Evolutionary conservation across 495 filamentous ascomycete species (phyloP).

Genomic region (Hypoxylon rickii): DNA sequence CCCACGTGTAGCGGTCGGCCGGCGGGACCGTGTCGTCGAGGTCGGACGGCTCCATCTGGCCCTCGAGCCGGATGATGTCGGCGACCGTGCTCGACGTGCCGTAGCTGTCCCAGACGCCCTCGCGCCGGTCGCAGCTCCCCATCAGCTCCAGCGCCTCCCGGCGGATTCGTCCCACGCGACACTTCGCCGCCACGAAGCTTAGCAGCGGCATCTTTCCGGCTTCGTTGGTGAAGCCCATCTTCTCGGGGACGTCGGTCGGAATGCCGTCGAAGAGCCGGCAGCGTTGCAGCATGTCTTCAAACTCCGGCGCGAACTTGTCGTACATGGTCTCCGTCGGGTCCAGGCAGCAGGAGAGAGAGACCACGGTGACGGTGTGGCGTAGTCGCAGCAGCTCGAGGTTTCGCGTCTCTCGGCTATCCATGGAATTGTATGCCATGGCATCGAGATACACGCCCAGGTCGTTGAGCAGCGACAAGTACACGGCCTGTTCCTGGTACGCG

Average conservation of each 20-base stretch:
- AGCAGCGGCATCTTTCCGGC: conserved; percentile 22
- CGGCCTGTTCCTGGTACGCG: conserved; percentile 20
- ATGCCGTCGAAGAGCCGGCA: conserved; percentile 20
- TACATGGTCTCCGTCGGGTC: conserved; percentile 35
- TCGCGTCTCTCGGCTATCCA: conserved; percentile 20
- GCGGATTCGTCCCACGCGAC: conserved; percentile 18
- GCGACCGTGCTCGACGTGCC: conserved; percentile 18
- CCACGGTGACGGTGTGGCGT: conserved; percentile 15
- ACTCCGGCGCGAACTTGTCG: conserved; percentile 28
- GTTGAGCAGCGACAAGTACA: conserved; percentile 19
- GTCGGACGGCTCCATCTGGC: conserved; percentile 8
- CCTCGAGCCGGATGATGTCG: conserved; percentile 29
- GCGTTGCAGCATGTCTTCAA: conserved; percentile 28
- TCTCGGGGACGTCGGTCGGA: not conserved
- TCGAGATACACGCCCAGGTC: conserved; percentile 25
- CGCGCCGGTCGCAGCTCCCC: conserved; percentile 18
- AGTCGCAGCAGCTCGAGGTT: conserved; percentile 29
- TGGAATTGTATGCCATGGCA: conserved; percentile 9
- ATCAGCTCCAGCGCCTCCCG: conserved; percentile 21
- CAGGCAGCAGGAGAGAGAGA: conserved; percentile 27
- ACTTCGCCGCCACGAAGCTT: conserved; percentile 26
- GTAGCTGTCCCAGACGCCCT: conserved; percentile 31
- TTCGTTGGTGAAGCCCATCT: conserved; percentile 29
- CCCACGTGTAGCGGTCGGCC: conserved; percentile 25
- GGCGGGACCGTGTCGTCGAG: conserved; percentile 1